phyloP scores from a whole-genome alignment of 2,329 filamentous ascomycete species.

The Pestalotiopsis sp. region DNA sequence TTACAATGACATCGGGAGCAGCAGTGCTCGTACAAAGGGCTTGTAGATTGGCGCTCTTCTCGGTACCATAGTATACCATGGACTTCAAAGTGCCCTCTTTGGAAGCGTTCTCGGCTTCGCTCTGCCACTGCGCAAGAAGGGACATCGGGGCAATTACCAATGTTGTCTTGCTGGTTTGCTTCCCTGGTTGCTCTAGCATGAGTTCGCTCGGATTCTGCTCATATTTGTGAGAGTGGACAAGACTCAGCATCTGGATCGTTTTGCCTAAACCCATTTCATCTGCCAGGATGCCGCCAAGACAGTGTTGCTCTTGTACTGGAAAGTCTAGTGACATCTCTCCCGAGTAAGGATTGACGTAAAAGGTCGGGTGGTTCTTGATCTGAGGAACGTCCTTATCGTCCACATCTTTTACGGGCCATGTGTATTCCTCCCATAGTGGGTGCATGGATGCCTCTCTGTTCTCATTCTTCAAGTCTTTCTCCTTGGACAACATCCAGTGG shows the following conservation, averaged over 20 bases:
- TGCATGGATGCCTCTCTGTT: constrained; percentile 82
- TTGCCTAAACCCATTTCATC: constrained; percentile 99
- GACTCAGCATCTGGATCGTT: constrained; percentile 96
- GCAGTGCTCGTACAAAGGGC: constrained; percentile 71
- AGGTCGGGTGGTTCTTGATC: constrained; percentile 67
- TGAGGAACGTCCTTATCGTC: constrained; percentile 74
- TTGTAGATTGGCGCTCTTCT: constrained; percentile 78
- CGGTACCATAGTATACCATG: constrained; percentile 87
- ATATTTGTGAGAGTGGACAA: constrained; percentile 78
- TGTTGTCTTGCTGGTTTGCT: constrained; percentile 80
- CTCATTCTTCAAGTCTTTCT: constrained; percentile 73
- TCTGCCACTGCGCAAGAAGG: constrained; percentile 94
- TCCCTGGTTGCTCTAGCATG: constrained; percentile 40
- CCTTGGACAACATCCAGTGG: constrained; percentile 95
- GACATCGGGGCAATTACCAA: constrained; percentile 97
- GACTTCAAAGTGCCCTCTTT: constrained; percentile 78
- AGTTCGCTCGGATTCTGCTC: constrained; percentile 39
- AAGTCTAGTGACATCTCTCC: constrained; percentile 92
- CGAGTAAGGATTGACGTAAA: constrained; percentile 97
- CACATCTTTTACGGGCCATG: constrained; percentile 83
- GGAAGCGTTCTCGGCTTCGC: constrained; percentile 89
- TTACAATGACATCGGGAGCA: constrained; percentile 89
- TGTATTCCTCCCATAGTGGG: constrained; percentile 94
- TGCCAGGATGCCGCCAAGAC: constrained; percentile 86
- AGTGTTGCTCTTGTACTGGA: constrained; percentile 90